phyloP scores from a whole-genome alignment of 1,284 basidiomycete genomes.

The Flammula alnicola region DNA sequence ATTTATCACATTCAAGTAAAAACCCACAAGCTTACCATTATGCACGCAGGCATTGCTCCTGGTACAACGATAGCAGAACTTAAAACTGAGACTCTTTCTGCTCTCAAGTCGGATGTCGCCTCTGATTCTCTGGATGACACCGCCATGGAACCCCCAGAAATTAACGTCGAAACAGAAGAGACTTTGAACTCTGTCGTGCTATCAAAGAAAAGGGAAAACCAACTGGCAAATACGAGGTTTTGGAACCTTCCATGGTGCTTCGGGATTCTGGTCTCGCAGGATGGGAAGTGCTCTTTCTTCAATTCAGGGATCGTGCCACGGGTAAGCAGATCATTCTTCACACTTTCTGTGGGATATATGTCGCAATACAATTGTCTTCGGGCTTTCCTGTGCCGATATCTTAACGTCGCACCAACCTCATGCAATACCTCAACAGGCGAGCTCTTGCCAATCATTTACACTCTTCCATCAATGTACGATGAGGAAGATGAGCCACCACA shows the following conservation, averaged over 20 bases:
- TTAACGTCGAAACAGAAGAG: constrained; percentile 40
- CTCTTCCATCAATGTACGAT: constrained; percentile 37
- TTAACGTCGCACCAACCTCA: constrained; percentile 1
- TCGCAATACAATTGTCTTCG: neutral
- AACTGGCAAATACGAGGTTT: constrained; percentile 53
- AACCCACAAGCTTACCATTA: constrained; percentile 70
- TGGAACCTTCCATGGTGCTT: constrained; percentile 50
- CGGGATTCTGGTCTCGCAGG: constrained; percentile 53
- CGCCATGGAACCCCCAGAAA: constrained; percentile 27
- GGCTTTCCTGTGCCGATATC: constrained; percentile 1
- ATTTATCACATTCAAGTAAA: constrained; percentile 68
- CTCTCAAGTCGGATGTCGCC: constrained; percentile 54
- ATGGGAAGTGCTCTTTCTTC: constrained; percentile 71
- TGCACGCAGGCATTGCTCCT: constrained; percentile 56
- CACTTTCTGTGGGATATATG: constrained; percentile 11
- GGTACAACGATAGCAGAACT: constrained; percentile 57
- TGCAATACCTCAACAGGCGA: constrained; percentile 28
- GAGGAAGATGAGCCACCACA: constrained; percentile 39
- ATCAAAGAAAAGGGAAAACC: constrained; percentile 53
- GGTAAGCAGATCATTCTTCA: constrained; percentile 48
- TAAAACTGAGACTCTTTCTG: constrained; percentile 66
- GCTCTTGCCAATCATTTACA: constrained; percentile 34
- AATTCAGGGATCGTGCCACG: constrained; percentile 57
- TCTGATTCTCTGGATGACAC: constrained; percentile 24
- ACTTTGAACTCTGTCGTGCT: constrained; percentile 68